A percentile compares a stretch with the other conserved stretches of the same genome.
Conservation (phyloP, 148 eudicot genomes). For the Rhododendron kiyosumense region DNA sequence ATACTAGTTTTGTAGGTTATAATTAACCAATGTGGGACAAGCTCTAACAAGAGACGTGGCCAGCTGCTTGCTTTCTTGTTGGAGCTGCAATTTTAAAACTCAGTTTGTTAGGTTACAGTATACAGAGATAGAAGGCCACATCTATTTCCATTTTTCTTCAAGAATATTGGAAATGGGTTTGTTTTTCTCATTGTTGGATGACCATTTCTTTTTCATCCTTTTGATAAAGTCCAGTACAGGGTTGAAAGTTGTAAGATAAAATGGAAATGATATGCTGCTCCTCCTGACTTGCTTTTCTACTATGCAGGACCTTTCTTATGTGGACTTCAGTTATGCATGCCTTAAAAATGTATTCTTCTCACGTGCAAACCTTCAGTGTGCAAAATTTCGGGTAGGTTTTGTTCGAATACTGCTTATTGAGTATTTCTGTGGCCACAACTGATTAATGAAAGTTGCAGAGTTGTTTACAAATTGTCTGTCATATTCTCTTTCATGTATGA, state of each 20-base stretch:
- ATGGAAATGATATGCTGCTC: not conserved
- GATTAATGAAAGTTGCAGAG: not conserved
- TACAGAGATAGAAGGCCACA: not conserved
- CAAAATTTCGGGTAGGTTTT: conserved; percentile 66
- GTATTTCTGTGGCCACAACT: not conserved
- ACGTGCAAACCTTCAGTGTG: conserved; percentile 96
- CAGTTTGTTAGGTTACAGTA: conserved; percentile 6
- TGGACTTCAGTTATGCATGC: conserved; percentile 92
- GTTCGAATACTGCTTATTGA: not conserved
- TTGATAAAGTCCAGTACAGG: not conserved
- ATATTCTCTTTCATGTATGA: not conserved
- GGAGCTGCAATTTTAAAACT: not conserved
- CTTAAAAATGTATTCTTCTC: conserved; percentile 84
- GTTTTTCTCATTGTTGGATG: not conserved
- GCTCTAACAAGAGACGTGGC: not conserved
- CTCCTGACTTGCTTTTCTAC: not conserved
- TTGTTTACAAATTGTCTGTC: not conserved
- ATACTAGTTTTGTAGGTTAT: not conserved
- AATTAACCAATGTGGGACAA: not conserved
- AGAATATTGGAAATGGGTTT: not conserved
- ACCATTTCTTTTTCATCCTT: not conserved
- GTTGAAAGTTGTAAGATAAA: not conserved
- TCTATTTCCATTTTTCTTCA: not conserved
- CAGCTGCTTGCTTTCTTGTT: conserved; percentile 5
- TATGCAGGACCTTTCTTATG: conserved; percentile 76